Percentiles rank a stretch among this genome's conserved stretches.
phyloP scores from a whole-genome alignment of 495 filamentous ascomycete species.

The Beverwykella pulmonaria region DNA sequence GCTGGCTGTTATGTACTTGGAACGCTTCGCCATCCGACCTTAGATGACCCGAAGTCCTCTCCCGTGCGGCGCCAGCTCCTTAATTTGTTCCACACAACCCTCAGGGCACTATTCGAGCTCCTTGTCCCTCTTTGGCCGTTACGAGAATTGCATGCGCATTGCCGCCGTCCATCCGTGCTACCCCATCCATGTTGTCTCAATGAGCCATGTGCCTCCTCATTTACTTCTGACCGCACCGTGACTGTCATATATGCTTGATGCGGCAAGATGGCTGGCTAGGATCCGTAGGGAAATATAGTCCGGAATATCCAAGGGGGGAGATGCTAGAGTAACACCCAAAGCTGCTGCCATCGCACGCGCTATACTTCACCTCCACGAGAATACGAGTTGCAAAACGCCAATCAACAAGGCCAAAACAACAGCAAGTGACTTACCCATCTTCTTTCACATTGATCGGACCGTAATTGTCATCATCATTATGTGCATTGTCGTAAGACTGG shows the following conservation, averaged over 20 bases:
- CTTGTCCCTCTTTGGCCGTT: background rate
- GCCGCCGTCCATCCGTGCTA: background rate
- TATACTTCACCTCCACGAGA: background rate
- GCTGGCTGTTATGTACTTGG: conserved; percentile 32
- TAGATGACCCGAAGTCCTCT: background rate
- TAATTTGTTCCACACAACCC: background rate
- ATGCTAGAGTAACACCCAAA: background rate
- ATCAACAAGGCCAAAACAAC: background rate
- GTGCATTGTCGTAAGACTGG: conserved; percentile 37
- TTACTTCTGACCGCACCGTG: background rate
- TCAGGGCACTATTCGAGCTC: background rate
- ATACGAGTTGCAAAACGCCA: background rate
- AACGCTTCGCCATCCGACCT: conserved; percentile 11
- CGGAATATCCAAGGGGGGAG: background rate
- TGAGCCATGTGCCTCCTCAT: background rate
- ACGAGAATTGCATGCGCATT: background rate
- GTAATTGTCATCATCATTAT: conserved; percentile 47
- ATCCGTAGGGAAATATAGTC: background rate
- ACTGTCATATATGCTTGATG: background rate
- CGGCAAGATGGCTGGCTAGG: background rate
- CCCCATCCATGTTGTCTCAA: background rate
- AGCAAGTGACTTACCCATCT: conserved; percentile 83
- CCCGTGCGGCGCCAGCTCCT: background rate
- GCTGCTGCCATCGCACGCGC: background rate
- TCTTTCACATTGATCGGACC: conserved; percentile 77